phyloP scores from a whole-genome alignment of 148 eudicot species.

The Diospyros kaki region DNA sequence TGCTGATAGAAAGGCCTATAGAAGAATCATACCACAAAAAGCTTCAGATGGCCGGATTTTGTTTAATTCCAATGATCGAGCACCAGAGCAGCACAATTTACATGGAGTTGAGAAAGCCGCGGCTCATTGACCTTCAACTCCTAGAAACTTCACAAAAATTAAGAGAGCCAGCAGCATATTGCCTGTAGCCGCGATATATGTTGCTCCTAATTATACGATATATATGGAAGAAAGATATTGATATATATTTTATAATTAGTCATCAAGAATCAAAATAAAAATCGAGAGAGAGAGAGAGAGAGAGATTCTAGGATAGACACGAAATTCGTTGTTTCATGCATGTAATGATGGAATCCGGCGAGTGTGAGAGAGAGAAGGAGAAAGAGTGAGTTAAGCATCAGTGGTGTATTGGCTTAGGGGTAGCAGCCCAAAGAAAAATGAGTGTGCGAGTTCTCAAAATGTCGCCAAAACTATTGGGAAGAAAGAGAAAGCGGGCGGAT shows the following conservation, averaged over 20 bases:
- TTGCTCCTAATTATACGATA: too few relatives aligned
- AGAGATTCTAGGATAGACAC: not conserved
- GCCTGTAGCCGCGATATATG: too few relatives aligned
- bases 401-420: not conserved
- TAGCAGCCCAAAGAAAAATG: not conserved
- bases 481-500: slow-evolving; percentile 1
- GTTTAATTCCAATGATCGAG: not conserved
- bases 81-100: not conserved
- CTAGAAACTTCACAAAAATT: not conserved
- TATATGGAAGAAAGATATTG: not conserved
- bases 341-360: not conserved
- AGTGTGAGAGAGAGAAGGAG: not conserved
- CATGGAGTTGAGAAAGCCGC: slow-evolving; percentile 4
- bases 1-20: too few relatives aligned
- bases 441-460: not conserved
- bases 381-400: not conserved
- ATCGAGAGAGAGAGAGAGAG: slow-evolving; percentile 8
- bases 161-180: too few relatives aligned
- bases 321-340: slow-evolving; percentile 8
- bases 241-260: not conserved
- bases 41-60: not conserved
- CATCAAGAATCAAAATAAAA: not conserved
- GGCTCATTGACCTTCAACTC: not conserved
- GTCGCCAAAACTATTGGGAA: not conserved
- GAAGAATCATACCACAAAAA: slow-evolving; percentile 3